A percentile compares a stretch with the other conserved stretches of the same genome.
phyloP scores from a whole-genome alignment of 2,329 filamentous ascomycete genomes.

The Claviceps fusiformis region DNA sequence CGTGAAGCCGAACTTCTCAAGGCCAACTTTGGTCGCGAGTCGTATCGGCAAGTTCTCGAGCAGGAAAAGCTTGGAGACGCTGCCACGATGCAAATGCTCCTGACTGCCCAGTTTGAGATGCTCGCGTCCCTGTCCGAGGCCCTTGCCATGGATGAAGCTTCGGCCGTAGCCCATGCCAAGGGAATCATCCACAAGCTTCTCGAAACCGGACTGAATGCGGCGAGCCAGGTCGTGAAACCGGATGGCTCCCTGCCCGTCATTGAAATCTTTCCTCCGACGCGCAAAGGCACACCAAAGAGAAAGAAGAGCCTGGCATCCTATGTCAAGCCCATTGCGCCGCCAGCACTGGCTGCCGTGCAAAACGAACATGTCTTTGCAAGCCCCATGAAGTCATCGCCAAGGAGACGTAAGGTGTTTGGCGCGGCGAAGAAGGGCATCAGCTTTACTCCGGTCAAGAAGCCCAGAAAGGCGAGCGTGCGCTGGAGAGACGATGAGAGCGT shows the following conservation, averaged over 20 bases:
- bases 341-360: conserved; percentile 24
- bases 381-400: conserved; percentile 67
- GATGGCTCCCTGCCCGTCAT: conserved; percentile 53
- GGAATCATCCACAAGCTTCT: conserved; percentile 65
- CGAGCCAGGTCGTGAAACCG: conserved; percentile 78
- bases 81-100: conserved; percentile 64
- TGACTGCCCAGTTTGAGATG: conserved; percentile 86
- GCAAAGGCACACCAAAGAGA: conserved; percentile 64
- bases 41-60: conserved; percentile 63
- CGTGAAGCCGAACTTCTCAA: conserved; percentile 81
- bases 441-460: conserved; percentile 71
- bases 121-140: conserved; percentile 72
- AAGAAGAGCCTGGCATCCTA: conserved; percentile 36
- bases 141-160: conserved; percentile 66
- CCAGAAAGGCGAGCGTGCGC: conserved; percentile 65
- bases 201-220: conserved; percentile 58
- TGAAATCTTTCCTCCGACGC: conserved; percentile 57
- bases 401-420: conserved; percentile 55
- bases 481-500: conserved; percentile 87
- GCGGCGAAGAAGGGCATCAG: conserved; percentile 53
- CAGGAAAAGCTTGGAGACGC: conserved; percentile 73
- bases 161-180: conserved; percentile 70
- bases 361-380: conserved; percentile 19
- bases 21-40: conserved; percentile 67
- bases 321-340: conserved; percentile 31